Base-by-base conservation (phyloP, 352 stramenopile species). In the Globisporangium nunn region DNA sequence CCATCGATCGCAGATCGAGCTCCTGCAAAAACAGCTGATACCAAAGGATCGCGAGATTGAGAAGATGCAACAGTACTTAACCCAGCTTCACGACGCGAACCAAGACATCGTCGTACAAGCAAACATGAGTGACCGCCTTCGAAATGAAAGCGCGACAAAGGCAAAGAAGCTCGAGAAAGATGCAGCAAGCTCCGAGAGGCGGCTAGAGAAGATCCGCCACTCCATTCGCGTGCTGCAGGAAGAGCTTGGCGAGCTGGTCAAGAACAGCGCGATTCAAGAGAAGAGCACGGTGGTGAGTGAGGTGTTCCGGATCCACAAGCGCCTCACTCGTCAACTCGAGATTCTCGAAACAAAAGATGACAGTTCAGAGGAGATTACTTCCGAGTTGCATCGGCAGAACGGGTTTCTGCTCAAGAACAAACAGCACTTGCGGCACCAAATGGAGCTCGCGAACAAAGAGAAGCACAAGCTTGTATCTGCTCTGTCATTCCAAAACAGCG, bases 301-400 rank as follows among this genome's bases (percentile, higher is more conserved):
- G 50, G 74, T 90, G 15, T 69, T 81, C 30, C 70, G 77, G 14
- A 73, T 90, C 18, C 80, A 90, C 60, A 90, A 90, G 50, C 66
- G 72, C 0, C 61, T 90, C 23, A 70, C 74, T 0, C 61, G 78
- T 0, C 77, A 90, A 51, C 61, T 84, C 52, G 72, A 82, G 8
- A 63, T 68, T 7, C 59, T 90, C 4, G 67, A 87, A 41, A 74
- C 70, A 15, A 65, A 64, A 11, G 75, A 83, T 39, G 75, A 86
- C 15, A 68, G 71, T 0, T 57, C 64, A 0, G 74, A 86, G 18
- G 80, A 88, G 50, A 68, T 93, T 1, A 87, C 76, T 29, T 67
- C 74, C 0, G 82, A 93, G 58, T 45, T 93, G 0, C 76, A 90
- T 52, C 72, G 82, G 6, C 80, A 93, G 50, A 93, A 89, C 47